These are phyloP conservation scores for Pichia insulana DNA, from an alignment of 805 yeast genomes.

Conservation along the genomic window DNA sequence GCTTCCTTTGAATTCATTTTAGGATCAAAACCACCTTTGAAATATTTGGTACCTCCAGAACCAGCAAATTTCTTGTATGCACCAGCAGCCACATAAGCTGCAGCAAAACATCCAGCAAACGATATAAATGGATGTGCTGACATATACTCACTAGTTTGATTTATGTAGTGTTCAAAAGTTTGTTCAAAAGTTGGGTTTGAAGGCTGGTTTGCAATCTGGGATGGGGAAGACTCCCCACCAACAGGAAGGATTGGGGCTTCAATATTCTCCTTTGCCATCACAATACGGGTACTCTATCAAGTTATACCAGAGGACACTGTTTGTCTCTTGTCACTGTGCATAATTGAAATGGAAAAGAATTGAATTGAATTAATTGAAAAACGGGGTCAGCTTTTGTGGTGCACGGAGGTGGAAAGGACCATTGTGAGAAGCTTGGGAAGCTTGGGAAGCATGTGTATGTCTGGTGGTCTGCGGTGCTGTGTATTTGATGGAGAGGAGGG, in stretches of 20 bases:
- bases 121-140: constrained; percentile 72
- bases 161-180: constrained; percentile 53
- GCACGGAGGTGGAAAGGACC: background rate
- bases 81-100: constrained; percentile 59
- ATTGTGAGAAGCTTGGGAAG: background rate
- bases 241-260: constrained; percentile 49
- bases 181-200: constrained; percentile 23
- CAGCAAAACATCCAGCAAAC: constrained; percentile 58
- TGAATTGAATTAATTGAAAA: no score
- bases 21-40: constrained; percentile 84
- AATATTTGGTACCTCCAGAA: constrained; percentile 56
- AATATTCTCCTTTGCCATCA: constrained; percentile 30
- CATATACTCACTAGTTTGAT: constrained; percentile 48
- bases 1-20: constrained; percentile 91
- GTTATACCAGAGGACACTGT: no score
- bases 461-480: no score
- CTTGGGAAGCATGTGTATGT: no score
- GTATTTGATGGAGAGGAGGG: no score
- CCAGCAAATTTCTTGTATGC: constrained; percentile 57
- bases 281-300: background rate
- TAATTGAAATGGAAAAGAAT: no score
- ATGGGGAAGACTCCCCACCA: constrained; percentile 37
- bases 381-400: background rate
- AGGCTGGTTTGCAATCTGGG: constrained; percentile 18
- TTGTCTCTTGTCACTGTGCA: no score